Percentiles rank a stretch among this genome's conserved stretches.
Conservation (phyloP, 2,329 filamentous ascomycete species). For the Aureobasidium lini region DNA sequence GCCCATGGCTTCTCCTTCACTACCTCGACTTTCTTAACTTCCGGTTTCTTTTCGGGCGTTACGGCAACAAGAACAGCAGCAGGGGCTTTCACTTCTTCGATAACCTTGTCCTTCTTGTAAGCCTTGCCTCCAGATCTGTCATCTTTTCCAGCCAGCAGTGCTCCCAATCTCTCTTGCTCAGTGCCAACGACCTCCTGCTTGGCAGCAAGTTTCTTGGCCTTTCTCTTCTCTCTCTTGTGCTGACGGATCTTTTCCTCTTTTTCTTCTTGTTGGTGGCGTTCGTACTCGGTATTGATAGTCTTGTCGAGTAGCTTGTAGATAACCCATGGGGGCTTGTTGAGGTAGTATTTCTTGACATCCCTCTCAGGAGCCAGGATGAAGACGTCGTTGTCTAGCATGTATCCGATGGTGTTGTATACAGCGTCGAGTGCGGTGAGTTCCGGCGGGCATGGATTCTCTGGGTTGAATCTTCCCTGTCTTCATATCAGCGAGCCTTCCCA, state of each 20-base stretch:
- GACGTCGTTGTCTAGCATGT: conserved; percentile 6
- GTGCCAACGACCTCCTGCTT: not conserved
- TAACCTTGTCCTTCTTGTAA: not conserved
- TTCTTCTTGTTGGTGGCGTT: not conserved
- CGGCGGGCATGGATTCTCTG: not conserved
- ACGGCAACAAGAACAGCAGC: not conserved
- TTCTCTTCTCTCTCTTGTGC: conserved; percentile 5
- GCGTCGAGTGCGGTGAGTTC: not conserved
- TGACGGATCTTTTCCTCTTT: not conserved
- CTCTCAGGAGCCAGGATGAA: not conserved
- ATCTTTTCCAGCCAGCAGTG: not conserved
- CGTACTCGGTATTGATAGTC: not conserved
- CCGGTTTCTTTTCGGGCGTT: not conserved
- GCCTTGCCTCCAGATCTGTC: not conserved
- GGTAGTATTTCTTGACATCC: not conserved
- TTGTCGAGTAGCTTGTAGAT: not conserved
- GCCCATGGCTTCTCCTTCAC: not conserved
- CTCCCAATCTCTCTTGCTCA: not conserved
- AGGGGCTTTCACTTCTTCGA: not conserved
- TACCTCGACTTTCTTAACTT: not conserved
- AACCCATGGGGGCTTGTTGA: not conserved
- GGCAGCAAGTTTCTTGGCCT: not conserved
- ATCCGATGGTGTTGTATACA: not conserved
- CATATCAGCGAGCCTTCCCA: not conserved
- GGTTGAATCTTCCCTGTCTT: not conserved